Base-by-base conservation (phyloP, 2,329 filamentous ascomycete genomes). In the Didymella keratinophila region DNA sequence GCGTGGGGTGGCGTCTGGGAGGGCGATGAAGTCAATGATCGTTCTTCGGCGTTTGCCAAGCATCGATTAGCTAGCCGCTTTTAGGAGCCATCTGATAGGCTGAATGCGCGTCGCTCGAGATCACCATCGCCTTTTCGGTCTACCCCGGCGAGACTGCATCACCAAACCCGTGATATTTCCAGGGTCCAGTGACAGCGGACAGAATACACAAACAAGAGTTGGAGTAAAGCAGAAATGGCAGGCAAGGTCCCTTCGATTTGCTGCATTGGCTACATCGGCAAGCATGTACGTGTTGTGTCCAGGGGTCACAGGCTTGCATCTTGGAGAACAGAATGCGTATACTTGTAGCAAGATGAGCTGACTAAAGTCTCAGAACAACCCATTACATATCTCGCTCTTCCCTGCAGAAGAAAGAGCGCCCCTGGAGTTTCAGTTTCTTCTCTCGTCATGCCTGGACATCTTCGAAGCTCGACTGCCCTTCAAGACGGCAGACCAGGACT, bases 261-360 rank as follows among this genome's bases (percentile, higher is more conserved):
- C 78, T 97, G 93, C 75, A 88, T 99, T 70, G 93, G 93, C 78
- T 84, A 98, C 51, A 96, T 99, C 71, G 94, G 95, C 67, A 93
- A 95, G 80, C 90, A 96, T 27, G 41, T 43, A 43, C 41, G 41
- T 43, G 14, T n/a, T 7, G 18, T 16, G 39, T 20, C 36, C 36
- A 39, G 18, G 36, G 36, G 36, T 18, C 23, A 21, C 7, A 23
- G 23, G 23, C 5, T 11, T 8, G 21, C 41, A 12, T 43, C 5
- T 23, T 25, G 10, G 20, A 25, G 20, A 23, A 25, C 5, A 10
- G 21, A 20, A 48, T n/a, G 41, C 16, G 20, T 11, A 27, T 16
- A 9, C 7, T 11, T 9, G 9, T 21, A 27, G n/a, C 10, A 9
- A 16, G n/a, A 20, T 11, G 30, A 21, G 36, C 48, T 53, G 20